A percentile compares a stretch with the other conserved stretches of the same genome.
These are phyloP conservation scores for Posidonia australis DNA, from an alignment of 106 monocot genomes.

Conservation along the genomic window DNA sequence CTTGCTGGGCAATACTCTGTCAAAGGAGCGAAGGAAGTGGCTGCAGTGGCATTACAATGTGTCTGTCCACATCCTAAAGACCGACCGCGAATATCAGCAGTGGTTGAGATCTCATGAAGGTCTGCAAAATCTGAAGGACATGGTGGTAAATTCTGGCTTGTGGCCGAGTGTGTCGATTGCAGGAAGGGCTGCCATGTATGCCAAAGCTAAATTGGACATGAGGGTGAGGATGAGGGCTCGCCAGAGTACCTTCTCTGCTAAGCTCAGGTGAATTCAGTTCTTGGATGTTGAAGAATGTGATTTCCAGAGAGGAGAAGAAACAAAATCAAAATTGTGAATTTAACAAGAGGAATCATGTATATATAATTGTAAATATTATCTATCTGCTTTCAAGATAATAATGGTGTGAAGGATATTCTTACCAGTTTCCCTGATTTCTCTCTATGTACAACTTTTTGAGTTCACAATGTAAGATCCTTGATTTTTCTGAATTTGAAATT, in stretches of 20 bases:
- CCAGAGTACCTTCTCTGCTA: conserved; percentile 5
- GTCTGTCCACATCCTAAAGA: conserved; percentile 63
- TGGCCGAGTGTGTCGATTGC: conserved; percentile 29
- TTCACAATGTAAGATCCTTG: no score
- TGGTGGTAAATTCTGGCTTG: conserved; percentile 35
- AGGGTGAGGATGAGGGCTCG: conserved; percentile 1
- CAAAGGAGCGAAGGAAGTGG: conserved; percentile 45
- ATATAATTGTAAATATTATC: conserved; percentile 1
- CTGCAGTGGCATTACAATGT: conserved; percentile 51
- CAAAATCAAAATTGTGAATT: background rate
- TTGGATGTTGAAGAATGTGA: background rate
- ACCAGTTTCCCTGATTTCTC: no score
- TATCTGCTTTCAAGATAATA: no score
- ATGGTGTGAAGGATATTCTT: no score
- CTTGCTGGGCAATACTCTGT: conserved; percentile 73
- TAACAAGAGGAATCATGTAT: background rate
- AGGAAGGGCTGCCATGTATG: conserved; percentile 33
- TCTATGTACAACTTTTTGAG: no score
- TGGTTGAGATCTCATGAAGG: conserved; percentile 43
- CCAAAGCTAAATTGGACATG: conserved; percentile 27
- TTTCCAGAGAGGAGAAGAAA: background rate
- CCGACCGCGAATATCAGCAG: conserved; percentile 54
- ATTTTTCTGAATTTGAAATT: no score
- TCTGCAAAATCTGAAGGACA: conserved; percentile 56
- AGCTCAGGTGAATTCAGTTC: conserved; percentile 11